Percentiles rank a stretch among this genome's conserved stretches.
Evolutionary conservation across 352 stramenopile genomes (phyloP).

Genomic region (Globisporangium rhizosaccharum): DNA sequence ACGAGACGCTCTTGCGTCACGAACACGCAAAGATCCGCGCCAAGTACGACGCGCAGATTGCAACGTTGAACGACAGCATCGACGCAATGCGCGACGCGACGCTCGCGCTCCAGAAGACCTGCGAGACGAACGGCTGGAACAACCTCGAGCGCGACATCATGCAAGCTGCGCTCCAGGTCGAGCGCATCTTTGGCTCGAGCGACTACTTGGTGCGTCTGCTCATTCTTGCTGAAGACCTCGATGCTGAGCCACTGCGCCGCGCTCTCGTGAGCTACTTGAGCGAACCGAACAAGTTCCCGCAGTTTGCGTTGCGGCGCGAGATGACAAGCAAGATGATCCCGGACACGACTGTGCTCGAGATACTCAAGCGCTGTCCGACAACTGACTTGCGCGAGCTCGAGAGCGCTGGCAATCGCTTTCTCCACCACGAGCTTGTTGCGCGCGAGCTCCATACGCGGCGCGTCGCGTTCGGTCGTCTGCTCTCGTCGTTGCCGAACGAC

Average conservation of each 20-base stretch:
- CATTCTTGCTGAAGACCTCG: conserved; percentile 69
- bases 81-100: conserved; percentile 40
- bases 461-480: conserved; percentile 45
- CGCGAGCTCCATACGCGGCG: conserved; percentile 63
- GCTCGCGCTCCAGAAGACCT: conserved; percentile 39
- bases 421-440: conserved; percentile 47
- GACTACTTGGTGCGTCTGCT: conserved; percentile 68
- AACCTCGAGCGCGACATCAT: conserved; percentile 54
- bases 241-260: conserved; percentile 46
- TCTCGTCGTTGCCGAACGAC: conserved; percentile 53
- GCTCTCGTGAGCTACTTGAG: conserved; percentile 55
- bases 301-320: conserved; percentile 65
- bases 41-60: conserved; percentile 50
- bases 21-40: conserved; percentile 60
- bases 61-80: conserved; percentile 27
- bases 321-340: conserved; percentile 71
- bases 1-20: conserved; percentile 42
- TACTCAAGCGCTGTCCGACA: conserved; percentile 51
- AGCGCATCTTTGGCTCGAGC: conserved; percentile 63
- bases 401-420: conserved; percentile 33
- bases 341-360: conserved; percentile 54
- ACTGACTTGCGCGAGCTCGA: conserved; percentile 49
- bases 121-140: conserved; percentile 44
- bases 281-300: conserved; percentile 32
- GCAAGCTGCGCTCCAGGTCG: conserved; percentile 45